Evolutionary conservation across 345 rosid species (phyloP).

Genomic region (Camelina neglecta): DNA sequence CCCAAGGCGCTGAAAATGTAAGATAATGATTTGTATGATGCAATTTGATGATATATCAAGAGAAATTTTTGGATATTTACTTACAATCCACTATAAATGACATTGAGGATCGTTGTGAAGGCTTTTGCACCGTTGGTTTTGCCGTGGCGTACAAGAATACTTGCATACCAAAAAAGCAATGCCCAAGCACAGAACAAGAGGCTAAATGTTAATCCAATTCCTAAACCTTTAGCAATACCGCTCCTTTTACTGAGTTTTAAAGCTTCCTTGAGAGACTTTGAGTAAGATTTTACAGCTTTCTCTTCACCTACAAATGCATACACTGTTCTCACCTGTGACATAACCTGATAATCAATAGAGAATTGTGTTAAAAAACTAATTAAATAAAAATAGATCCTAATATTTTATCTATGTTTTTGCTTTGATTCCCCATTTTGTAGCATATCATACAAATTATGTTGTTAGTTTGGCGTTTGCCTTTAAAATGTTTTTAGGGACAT

Average conservation of each 20-base stretch:
- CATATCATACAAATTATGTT: not conserved
- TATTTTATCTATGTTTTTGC: not conserved
- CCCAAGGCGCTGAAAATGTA: constrained; percentile 63
- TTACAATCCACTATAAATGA: constrained; percentile 86
- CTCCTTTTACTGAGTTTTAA: constrained; percentile 65
- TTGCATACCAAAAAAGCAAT: constrained; percentile 65
- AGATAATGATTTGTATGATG: not conserved
- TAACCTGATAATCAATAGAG: constrained; percentile 48
- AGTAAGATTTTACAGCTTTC: constrained; percentile 65
- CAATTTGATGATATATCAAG: constrained; percentile 29
- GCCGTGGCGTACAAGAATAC: constrained; percentile 72
- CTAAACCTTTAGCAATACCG: constrained; percentile 78
- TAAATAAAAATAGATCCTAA: constrained; percentile 1
- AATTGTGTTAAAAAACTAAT: not conserved
- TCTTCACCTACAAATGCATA: constrained; percentile 84
- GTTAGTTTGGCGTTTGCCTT: too few species aligned
- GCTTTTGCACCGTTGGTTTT: constrained; percentile 75
- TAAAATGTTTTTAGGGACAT: not conserved
- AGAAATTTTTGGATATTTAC: constrained; percentile 18
- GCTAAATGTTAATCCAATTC: constrained; percentile 72
- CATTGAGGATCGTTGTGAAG: constrained; percentile 75
- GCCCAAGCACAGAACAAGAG: constrained; percentile 83
- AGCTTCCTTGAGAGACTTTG: constrained; percentile 58
- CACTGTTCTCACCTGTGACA: constrained; percentile 78
- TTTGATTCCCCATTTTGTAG: not conserved